Evolutionary conservation across 2,329 filamentous ascomycete species (phyloP), one percentile per base, ranked within the genome.

Genomic region (Aspergillus chevalieri): DNA sequence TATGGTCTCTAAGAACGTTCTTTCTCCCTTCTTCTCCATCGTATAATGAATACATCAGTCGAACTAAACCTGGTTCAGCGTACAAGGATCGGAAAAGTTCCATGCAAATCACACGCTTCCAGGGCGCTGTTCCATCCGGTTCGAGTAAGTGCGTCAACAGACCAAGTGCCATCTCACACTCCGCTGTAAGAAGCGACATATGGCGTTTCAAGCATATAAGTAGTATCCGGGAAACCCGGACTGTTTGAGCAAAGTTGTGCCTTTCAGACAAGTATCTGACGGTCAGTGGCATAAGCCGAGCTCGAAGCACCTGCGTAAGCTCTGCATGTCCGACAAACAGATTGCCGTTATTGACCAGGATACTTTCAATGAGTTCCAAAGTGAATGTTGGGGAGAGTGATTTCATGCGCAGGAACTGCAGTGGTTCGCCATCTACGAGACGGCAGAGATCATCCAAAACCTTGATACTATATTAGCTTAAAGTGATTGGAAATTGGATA

Each of bases 391-490:
- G 84, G 0, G 89, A 84, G 8, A 97, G 77, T 3, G 82, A 82
- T 10, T 87, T 84, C 60, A 93, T 87, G 28, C 84, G 83, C 36
- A 98, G 78, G 61, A 91, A 95, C 55, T 89, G 83, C 3, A 91
- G 84, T 38, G 85, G 84, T 59, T 93, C 86, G 30, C 87, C 87
- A 65, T 95, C 89, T 0, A 90, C 88, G 59, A 95, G 76, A 44
- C 95, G 79, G 59, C 90, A 95, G 6, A 98, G 78, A 63, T 98
- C 93, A 61, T 90, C 86, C 65, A 98, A 88, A 24, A 96, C 81
- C 80, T 86, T 57, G 21, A 41, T 47, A 58, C 52, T 38, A 15
- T 10, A 34, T 60, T 19, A 55, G 49, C 21, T 24, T 43, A 36
- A 53, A 51, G 24, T n/a, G 28, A 17, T 15, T 12, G 34, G 12